Conservation (phyloP, 192 early-diverging fungal genomes). For the Backusella macrospora region DNA sequence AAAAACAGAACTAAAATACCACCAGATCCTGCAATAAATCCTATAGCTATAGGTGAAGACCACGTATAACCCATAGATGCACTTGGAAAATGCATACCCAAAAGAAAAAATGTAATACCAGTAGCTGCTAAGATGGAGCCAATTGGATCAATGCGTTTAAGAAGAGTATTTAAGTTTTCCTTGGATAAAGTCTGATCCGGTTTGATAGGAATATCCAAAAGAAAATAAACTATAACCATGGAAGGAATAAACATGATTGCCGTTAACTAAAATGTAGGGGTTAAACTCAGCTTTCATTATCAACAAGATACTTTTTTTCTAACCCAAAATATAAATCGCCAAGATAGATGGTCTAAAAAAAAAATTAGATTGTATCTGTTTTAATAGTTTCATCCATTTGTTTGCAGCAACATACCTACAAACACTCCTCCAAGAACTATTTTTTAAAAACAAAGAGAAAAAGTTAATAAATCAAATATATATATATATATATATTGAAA, state of each 20-base stretch:
- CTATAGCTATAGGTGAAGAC: background rate
- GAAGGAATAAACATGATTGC: background rate
- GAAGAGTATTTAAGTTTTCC: too few species aligned
- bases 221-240: background rate
- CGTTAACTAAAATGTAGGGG: background rate
- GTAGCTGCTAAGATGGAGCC: too few species aligned
- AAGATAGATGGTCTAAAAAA: background rate
- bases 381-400: background rate
- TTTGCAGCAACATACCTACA: background rate
- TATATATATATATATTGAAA: too few species aligned
- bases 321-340: background rate
- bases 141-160: too few species aligned
- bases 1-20: background rate
- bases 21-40: background rate
- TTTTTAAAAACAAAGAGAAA: too few species aligned
- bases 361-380: background rate
- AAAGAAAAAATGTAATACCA: background rate
- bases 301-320: too few species aligned
- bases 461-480: too few species aligned
- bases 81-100: background rate
- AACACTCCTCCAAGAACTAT: background rate
- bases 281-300: too few species aligned
- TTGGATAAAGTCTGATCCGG: too few species aligned
- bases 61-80: background rate
- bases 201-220: background rate